Conservation (phyloP, 176 grass and related monocot genomes). For the Hordeum vulgare region MorexV3_pseudomolecules_assembly NC_058521.1:38846780-38847279, state of each 20-base stretch:
- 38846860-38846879: background rate
- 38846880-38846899: background rate
- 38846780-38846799: slow-evolving; percentile 36
- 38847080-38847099: background rate
- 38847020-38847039: background rate
- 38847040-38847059: background rate
- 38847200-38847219: background rate
- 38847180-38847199: background rate
- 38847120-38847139: background rate
- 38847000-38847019: background rate
- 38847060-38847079: background rate
- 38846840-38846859: slow-evolving; percentile 52
- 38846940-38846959: background rate
- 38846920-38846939: background rate
- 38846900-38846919: background rate
- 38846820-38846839: slow-evolving; percentile 32
- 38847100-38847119: background rate
- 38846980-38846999: background rate
- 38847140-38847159: background rate
- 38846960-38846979: background rate
- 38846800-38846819: slow-evolving; percentile 43
- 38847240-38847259: no score
- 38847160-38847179: background rate
- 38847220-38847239: background rate
- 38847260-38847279: no score